Evolutionary conservation across 345 rosid genomes (phyloP), one percentile per base, ranked within the genome.

Genomic region (Arabis alpina): DNA sequence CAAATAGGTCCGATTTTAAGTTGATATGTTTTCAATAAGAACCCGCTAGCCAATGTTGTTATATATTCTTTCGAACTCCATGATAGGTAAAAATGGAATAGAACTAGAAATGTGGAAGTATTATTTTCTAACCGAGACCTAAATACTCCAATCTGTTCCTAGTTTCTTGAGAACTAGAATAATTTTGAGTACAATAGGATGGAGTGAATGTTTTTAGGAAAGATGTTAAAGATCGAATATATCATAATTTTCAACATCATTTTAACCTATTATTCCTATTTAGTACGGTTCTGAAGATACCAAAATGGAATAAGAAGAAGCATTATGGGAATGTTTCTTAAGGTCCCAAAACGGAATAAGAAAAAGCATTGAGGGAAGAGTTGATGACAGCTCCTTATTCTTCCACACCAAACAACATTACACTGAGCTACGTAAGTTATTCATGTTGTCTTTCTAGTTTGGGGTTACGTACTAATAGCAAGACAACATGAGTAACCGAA

Each of bases 341-440:
- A 34, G 36, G 57, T 72, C 64, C 70, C 11, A 49, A 54, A 72
- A 37, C 37, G 34, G 76, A 64, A 72, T 64, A 63, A 55, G 42
- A 40, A 34, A 15, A 50, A 53, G 13, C 43, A 15, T 14, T 36
- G 63, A 32, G 40, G 40, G 34, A 36, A 54, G 58, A 45, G 11
- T 72, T 54, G 63, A 53, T 61, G 69, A 62, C 69, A 71, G 69
- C 49, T 61, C 39, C 68, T 51, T 61, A 30, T 61, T 41, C 54
- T 43, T 42, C 11, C 43, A 47, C 16, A 48, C 57, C 66, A 58
- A 58, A 49, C 4, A 40, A 58, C 8, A 57, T 47, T 47, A 57
- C 58, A n/a, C 12, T 37, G 45, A 13, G 37, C 36, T 5, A 34
- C 37, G 6, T 34, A 34, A 34, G 37, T 34, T 34, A 6, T 34